phyloP scores from a whole-genome alignment of 1,139 yeast species.

The Suzukiozyma palmioleophila region DNA sequence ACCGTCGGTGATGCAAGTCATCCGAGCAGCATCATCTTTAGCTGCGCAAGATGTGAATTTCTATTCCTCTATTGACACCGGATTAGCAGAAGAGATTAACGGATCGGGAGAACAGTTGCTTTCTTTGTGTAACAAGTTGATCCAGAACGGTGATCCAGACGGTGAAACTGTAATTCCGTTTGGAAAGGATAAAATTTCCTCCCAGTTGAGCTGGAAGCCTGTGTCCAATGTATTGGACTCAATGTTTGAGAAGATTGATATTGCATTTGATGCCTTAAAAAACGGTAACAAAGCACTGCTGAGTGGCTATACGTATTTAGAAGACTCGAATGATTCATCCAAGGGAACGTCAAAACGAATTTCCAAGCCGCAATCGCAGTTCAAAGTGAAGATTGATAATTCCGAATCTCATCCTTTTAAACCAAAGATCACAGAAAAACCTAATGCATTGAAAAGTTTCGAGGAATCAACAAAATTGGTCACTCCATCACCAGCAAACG shows the following conservation, averaged over 20 bases:
- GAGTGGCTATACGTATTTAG: conserved; percentile 43
- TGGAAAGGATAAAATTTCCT: conserved; percentile 33
- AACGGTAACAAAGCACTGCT: conserved; percentile 11
- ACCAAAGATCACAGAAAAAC: conserved; percentile 69
- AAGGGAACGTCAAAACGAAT: conserved; percentile 28
- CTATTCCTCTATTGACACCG: conserved; percentile 61
- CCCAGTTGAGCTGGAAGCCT: conserved; percentile 52
- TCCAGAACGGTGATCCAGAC: conserved; percentile 28
- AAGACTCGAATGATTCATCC: conserved; percentile 28
- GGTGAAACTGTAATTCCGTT: conserved; percentile 19
- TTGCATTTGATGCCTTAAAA: conserved; percentile 47
- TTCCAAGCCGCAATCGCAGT: conserved; percentile 69
- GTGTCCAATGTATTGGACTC: conserved; percentile 63
- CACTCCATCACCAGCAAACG: conserved; percentile 20
- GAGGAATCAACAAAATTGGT: conserved; percentile 45
- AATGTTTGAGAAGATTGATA: conserved; percentile 68
- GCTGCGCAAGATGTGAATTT: conserved; percentile 81
- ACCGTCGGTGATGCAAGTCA: conserved; percentile 48
- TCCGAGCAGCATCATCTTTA: conserved; percentile 67
- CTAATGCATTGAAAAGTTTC: conserved; percentile 57
- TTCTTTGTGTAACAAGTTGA: conserved; percentile 48
- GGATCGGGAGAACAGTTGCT: conserved; percentile 43
- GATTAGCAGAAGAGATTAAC: conserved; percentile 40
- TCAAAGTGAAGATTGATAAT: conserved; percentile 61
- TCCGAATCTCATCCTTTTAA: conserved; percentile 66